These are phyloP conservation scores for Calocybe indica DNA, from an alignment of 768 basidiomycete genomes.

Conservation along the genomic window DNA sequence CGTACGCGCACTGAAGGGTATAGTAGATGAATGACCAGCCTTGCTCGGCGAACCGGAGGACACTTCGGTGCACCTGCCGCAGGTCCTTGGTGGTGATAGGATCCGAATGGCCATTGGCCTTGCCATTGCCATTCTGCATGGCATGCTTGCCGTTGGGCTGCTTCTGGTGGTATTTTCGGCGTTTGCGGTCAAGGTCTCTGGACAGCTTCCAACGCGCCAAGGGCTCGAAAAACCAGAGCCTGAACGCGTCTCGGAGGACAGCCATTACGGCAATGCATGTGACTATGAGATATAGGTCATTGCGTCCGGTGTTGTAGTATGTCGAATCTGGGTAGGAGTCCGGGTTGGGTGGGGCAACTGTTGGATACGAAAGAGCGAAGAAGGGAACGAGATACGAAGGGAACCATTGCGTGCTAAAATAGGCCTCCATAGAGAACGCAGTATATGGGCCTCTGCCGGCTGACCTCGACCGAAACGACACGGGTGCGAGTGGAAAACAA, in stretches of 20 bases:
- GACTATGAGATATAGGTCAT: slow-evolving; percentile 76
- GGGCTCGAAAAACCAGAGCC: slow-evolving; percentile 73
- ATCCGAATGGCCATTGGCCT: slow-evolving; percentile 17
- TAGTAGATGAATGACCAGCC: slow-evolving; percentile 88
- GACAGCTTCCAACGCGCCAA: slow-evolving; percentile 74
- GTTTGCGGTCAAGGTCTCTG: slow-evolving; percentile 33
- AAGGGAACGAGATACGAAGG: slow-evolving; percentile 58
- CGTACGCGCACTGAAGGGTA: slow-evolving; percentile 66
- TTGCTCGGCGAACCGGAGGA: slow-evolving; percentile 91
- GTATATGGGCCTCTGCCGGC: slow-evolving; percentile 15
- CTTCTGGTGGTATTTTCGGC: not conserved
- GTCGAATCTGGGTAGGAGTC: slow-evolving; percentile 69
- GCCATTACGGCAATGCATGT: slow-evolving; percentile 86
- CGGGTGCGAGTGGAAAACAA: not conserved
- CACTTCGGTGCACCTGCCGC: slow-evolving; percentile 60
- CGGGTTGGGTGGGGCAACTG: slow-evolving; percentile 42
- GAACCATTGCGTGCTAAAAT: slow-evolving; percentile 29
- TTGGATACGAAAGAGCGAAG: slow-evolving; percentile 68
- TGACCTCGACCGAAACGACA: too few species aligned
- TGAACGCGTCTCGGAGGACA: slow-evolving; percentile 71
- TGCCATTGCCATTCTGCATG: slow-evolving; percentile 29
- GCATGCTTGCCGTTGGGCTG: slow-evolving; percentile 18
- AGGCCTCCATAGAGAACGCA: slow-evolving; percentile 11
- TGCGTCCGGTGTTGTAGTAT: slow-evolving; percentile 69
- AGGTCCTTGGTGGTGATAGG: slow-evolving; percentile 36